Evolutionary conservation across 2,329 filamentous ascomycete genomes (phyloP).

Genomic region (Westerdykella ornata): DNA sequence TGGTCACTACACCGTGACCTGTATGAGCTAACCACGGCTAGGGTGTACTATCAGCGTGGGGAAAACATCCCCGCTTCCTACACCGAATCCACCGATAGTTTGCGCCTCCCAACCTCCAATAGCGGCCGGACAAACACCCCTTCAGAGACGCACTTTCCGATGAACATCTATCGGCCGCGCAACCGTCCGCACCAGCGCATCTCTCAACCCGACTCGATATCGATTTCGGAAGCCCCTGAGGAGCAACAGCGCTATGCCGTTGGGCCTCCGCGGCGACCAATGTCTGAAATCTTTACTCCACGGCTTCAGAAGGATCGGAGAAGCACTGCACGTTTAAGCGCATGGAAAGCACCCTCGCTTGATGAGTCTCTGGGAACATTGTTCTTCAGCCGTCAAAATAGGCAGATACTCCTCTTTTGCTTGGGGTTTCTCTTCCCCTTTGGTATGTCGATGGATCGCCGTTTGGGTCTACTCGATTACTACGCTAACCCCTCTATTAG

Average conservation of each 20-base stretch:
- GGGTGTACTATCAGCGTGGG: conserved; percentile 34
- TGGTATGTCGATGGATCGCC: conserved; percentile 18
- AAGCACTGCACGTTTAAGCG: conserved; percentile 47
- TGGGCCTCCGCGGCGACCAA: conserved; percentile 21
- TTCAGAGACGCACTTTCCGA: conserved; percentile 34
- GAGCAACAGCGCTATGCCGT: conserved; percentile 27
- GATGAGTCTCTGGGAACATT: conserved; percentile 57
- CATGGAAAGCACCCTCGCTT: conserved; percentile 68
- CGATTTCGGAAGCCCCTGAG: conserved; percentile 22
- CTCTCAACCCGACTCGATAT: conserved; percentile 27
- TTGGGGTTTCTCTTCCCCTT: conserved; percentile 72
- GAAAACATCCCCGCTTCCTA: conserved; percentile 31
- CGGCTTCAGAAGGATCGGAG: conserved; percentile 36
- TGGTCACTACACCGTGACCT: background rate
- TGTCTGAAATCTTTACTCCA: conserved; percentile 29
- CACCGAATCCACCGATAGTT: conserved; percentile 26
- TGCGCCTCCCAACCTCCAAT: conserved; percentile 29
- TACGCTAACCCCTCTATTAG: conserved; percentile 37
- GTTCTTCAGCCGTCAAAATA: conserved; percentile 60
- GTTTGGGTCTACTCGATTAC: conserved; percentile 1
- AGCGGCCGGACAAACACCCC: conserved; percentile 34
- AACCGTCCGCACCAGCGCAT: conserved; percentile 31
- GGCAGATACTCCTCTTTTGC: conserved; percentile 68
- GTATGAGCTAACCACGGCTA: conserved; percentile 12
- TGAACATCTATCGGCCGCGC: conserved; percentile 35